Evolutionary conservation across 2,329 filamentous ascomycete genomes (phyloP), one percentile per base, ranked within the genome.

Genomic region (Colletotrichum sp.): DNA sequence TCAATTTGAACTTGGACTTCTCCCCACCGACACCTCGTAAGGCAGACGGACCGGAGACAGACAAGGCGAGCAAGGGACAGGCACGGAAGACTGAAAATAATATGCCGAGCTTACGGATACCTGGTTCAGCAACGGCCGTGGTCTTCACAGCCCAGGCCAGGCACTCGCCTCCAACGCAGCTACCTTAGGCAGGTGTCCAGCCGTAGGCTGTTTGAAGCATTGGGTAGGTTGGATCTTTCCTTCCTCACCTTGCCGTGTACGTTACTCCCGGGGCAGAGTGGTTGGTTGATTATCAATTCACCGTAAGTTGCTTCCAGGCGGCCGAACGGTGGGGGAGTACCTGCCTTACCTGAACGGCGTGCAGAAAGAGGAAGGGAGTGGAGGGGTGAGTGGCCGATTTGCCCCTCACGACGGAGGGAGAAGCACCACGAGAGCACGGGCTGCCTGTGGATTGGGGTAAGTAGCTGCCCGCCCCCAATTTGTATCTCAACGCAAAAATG

Each of bases 261-360:
- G 39, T 48, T 48, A 48, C 39, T 12, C 61, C 39, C 5, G 21
- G 16, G 52, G 24, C n/a, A 61, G 72, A 43, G 34, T 70, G 66
- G 59, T 64, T 34, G 12, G 34, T 67, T 76, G 75, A 77, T 77
- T 73, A 77, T 73, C 75, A 73, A 77, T 76, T 60, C 60, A 59
- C 63, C 61, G 57, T 67, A 75, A 63, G 55, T 69, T 66, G 52
- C 30, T 55, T 30, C 55, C 59, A 59, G 24, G 52, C 61, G 52
- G 36, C 24, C 61, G 43, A 72, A 72, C 55, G 55, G 55, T 67
- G 70, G 72, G 60, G 60, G 64, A 55, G 59, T 71, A 30, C 72
- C 60, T 69, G 43, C 43, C 43, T 52, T 52, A 13, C 43, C 43
- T 52, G 43, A 52, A 52, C 43, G 43, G 43, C 43, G n/a, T 52